These are phyloP conservation scores for Austropuccinia psidii DNA, from an alignment of 1,284 basidiomycete genomes.

Conservation along the genomic window DNA sequence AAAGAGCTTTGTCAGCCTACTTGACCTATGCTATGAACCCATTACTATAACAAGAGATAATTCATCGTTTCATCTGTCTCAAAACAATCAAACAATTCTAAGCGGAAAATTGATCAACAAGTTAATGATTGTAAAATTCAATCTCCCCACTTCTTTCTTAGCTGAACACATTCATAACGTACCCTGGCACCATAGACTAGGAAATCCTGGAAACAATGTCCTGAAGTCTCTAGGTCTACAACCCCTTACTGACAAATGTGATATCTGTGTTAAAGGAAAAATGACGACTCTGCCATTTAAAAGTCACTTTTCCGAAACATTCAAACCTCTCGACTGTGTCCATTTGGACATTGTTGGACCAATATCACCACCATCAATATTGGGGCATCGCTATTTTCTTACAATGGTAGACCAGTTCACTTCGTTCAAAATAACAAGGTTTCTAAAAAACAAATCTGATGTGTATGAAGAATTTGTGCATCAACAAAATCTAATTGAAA, in stretches of 20 bases:
- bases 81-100: too few species aligned
- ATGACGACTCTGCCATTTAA: not conserved
- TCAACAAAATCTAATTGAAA: not conserved
- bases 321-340: not conserved
- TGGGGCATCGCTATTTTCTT: not conserved
- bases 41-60: too few species aligned
- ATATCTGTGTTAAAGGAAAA: not conserved
- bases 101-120: too few species aligned
- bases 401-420: not conserved
- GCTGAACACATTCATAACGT: too few species aligned
- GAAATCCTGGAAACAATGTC: too few species aligned
- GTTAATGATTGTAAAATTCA: too few species aligned
- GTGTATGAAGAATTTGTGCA: not conserved
- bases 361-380: not conserved
- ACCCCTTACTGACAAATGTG: not conserved
- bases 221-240: too few species aligned
- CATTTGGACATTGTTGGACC: not conserved
- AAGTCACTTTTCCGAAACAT: not conserved
- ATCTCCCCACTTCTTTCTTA: too few species aligned
- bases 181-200: too few species aligned
- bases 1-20: too few species aligned
- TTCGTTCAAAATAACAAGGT: not conserved
- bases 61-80: too few species aligned
- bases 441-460: not conserved
- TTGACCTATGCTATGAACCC: too few species aligned